A percentile compares a stretch with the other conserved stretches of the same genome.
phyloP scores from a whole-genome alignment of 2,329 filamentous ascomycete genomes.

The Calonectria montana region DNA sequence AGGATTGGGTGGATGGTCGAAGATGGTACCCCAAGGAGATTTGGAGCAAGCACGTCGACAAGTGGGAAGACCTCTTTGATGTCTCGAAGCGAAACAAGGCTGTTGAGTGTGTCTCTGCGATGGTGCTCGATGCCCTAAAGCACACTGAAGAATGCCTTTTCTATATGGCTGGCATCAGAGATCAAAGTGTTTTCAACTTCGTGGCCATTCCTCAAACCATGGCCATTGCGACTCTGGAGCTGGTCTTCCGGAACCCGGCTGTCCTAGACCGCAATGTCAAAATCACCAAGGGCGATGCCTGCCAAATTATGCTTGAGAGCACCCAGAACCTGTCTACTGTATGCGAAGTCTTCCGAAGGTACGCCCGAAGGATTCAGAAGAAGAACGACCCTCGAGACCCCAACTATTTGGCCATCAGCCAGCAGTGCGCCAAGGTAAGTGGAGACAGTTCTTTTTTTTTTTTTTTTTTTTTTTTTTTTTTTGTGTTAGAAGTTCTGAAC shows the following conservation, averaged over 20 bases:
- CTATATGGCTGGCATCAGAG: conserved; percentile 93
- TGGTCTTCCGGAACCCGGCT: conserved; percentile 89
- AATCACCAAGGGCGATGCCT: conserved; percentile 95
- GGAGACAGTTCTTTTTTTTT: neutral
- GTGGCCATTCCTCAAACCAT: conserved; percentile 96
- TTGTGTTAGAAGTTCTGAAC: too few species aligned
- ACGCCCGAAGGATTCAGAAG: conserved; percentile 84
- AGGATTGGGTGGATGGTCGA: conserved; percentile 88
- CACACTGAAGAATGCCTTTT: conserved; percentile 95
- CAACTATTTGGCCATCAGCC: conserved; percentile 91
- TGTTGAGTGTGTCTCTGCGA: conserved; percentile 88
- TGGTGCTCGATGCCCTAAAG: conserved; percentile 90
- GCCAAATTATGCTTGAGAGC: conserved; percentile 89
- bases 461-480: too few species aligned
- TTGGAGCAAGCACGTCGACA: conserved; percentile 93
- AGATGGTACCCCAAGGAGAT: conserved; percentile 97
- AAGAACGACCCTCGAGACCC: conserved; percentile 96
- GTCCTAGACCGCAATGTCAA: conserved; percentile 93
- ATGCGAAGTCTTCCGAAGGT: conserved; percentile 84
- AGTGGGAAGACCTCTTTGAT: conserved; percentile 91
- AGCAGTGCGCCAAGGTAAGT: conserved; percentile 83
- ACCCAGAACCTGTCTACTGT: conserved; percentile 89
- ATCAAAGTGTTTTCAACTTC: conserved; percentile 99
- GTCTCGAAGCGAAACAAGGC: conserved; percentile 82
- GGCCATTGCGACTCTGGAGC: conserved; percentile 94